A percentile compares a stretch with the other conserved stretches of the same genome.
phyloP scores from a whole-genome alignment of 345 rosid species.

The Eucalyptus cladocalyx region DNA sequence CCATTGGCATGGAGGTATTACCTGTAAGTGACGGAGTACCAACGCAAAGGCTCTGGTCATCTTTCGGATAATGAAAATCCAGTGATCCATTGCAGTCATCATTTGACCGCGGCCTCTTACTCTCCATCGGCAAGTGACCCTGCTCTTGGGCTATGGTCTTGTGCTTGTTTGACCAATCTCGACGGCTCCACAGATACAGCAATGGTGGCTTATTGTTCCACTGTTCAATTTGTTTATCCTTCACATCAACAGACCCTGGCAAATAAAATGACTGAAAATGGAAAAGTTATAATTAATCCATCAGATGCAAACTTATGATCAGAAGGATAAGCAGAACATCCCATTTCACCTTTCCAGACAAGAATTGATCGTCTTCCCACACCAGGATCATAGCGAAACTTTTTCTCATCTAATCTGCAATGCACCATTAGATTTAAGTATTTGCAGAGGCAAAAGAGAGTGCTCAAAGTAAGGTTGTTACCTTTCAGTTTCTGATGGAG shows the following conservation, averaged over 20 bases:
- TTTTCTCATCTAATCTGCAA: constrained; percentile 68
- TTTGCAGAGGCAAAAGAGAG: background rate
- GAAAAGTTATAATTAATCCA: background rate
- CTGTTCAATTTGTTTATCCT: constrained; percentile 64
- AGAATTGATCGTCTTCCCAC: constrained; percentile 57
- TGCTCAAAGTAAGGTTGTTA: constrained; percentile 3
- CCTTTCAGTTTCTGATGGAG: constrained; percentile 85
- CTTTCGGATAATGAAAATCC: constrained; percentile 3
- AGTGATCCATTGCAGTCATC: background rate
- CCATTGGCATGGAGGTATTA: constrained; percentile 3
- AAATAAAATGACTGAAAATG: constrained; percentile 76
- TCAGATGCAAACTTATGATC: background rate
- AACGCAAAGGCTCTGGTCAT: background rate
- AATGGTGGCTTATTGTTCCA: constrained; percentile 64
- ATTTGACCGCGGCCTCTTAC: background rate
- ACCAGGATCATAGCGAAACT: constrained; percentile 49
- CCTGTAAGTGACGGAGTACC: background rate
- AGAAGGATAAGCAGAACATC: background rate
- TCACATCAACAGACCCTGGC: constrained; percentile 68
- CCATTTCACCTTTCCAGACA: constrained; percentile 69
- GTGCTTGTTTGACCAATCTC: constrained; percentile 50
- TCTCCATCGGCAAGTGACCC: constrained; percentile 13
- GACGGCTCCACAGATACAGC: constrained; percentile 88
- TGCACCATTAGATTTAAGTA: background rate
- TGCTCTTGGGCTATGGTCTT: constrained; percentile 41